A percentile compares a stretch with the other conserved stretches of the same genome.
Conservation (phyloP, 2,329 filamentous ascomycete genomes). For the Exophiala xenobiotica region DNA sequence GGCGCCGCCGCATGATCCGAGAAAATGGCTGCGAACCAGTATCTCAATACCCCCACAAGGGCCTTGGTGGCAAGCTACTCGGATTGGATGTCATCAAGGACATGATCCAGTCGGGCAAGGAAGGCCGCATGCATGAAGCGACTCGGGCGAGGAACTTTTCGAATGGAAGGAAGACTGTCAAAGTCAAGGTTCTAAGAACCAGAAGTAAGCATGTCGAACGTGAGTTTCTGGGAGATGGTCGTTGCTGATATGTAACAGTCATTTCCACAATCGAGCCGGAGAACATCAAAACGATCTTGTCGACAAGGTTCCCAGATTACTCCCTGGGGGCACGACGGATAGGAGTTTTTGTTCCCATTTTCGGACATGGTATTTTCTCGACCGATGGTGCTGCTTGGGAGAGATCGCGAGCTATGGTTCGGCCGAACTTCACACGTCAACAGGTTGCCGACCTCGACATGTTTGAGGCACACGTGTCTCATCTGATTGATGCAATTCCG, state of each 20-base stretch:
- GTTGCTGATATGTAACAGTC: background rate
- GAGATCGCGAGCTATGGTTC: slow-evolving; percentile 42
- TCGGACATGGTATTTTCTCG: slow-evolving; percentile 45
- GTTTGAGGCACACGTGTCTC: slow-evolving; percentile 60
- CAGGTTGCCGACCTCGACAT: slow-evolving; percentile 56
- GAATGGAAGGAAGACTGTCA: slow-evolving; percentile 21
- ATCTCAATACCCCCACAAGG: slow-evolving; percentile 51
- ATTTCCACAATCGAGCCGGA: slow-evolving; percentile 44
- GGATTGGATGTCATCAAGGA: slow-evolving; percentile 26
- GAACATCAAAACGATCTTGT: slow-evolving; percentile 52
- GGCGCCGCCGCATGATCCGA: slow-evolving; percentile 23
- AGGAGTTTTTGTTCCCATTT: slow-evolving; percentile 22
- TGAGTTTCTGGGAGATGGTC: background rate
- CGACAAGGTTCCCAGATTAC: slow-evolving; percentile 25
- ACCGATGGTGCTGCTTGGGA: slow-evolving; percentile 51
- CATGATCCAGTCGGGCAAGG: slow-evolving; percentile 17
- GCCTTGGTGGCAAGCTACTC: slow-evolving; percentile 25
- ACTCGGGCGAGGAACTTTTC: slow-evolving; percentile 20
- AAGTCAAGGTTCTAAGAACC: slow-evolving; percentile 1
- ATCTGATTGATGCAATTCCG: slow-evolving; percentile 60
- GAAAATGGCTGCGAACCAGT: slow-evolving; percentile 50
- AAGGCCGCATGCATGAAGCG: slow-evolving; percentile 24
- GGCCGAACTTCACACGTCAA: slow-evolving; percentile 54
- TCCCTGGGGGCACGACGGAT: slow-evolving; percentile 49
- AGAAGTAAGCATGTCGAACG: slow-evolving; percentile 3